Evolutionary conservation across 176 grass and related monocot genomes (phyloP), one percentile per base, ranked within the genome.

Genomic region (Hyparrhenia diplandra): DNA sequence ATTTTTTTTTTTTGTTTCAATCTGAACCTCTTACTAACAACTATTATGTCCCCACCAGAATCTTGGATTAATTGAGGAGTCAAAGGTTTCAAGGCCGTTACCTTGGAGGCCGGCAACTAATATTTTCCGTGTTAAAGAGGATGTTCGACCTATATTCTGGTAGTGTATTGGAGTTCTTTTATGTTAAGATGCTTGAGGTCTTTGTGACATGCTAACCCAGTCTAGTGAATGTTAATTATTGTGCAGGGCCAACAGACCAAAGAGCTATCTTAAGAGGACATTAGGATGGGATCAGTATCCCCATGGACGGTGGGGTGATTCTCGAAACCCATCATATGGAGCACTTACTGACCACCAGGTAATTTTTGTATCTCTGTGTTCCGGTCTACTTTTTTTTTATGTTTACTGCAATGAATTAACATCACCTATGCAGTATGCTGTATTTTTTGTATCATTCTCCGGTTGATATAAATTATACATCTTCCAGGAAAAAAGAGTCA

Each of bases 91-190:
- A 85, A 93, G 94, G 77, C 10, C 94, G 58, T 87, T 97, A 68
- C 94, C 94, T 34, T 97, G 94, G 94, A 93, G 94, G 59, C 88
- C 69, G 0, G 80, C 94, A 79, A 84, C 94, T 30, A 97, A 97
- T 80, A 76, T 93, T 90, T 93, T 86, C 85, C 94, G 94, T 91
- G 90, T 79, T 68, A 91, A 97, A 80, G 94, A 97, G 73, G 94
- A 91, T 86, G 90, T 97, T 20, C 88, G 94, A 13, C 94, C 94
- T 82, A 97, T 97, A 71, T 97, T 97, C 79, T 97, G 94, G 94
- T 97, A 89, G 5, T 85, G 66, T 34, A 64, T 83, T 47, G 30
- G 5, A 62, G 60, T 37, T 60, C 54, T 71, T 8, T 84, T 73
- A 39, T 74, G 17, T 58, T 16, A 55, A 79, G 30, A 27, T 83